Base-by-base conservation (phyloP, 2,329 filamentous ascomycete genomes). In the Claviceps pazoutovae region DNA sequence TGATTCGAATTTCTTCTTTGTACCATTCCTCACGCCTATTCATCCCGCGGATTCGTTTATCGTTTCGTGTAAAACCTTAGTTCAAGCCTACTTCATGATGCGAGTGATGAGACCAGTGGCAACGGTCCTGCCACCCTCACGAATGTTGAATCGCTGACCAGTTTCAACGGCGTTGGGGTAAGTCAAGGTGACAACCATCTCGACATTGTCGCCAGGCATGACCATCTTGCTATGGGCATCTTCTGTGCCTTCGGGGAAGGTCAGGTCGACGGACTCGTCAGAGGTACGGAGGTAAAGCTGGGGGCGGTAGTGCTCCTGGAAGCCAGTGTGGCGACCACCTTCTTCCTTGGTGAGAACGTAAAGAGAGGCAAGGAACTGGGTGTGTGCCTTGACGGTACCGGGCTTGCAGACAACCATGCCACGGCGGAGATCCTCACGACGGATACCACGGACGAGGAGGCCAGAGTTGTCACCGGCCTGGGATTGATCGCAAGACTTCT, bases 331-430 rank as follows among this genome's bases (percentile, higher is more conserved):
- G 62, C 93, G 88, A 64, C 93, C 93, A 75, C 93, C 93, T 72
- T 98, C 93, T 66, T 96, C 93, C 81, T 97, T 96, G 68, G 82
- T 90, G 62, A 98, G 79, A 59, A 97, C 89, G 74, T 98, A 98
- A 74, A 98, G 86, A 59, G 93, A 97, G 62, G 87, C 80, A 64
- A 98, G 75, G 80, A 97, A 96, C 74, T 95, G 85, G 66, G 79
- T 83, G 78, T 94, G 84, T 44, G 91, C 82, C 75, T 88, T 95
- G 70, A 86, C 82, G 62, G 78, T 80, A 63, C 88, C 88, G 47
- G 93, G 93, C 62, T 84, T 81, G 62, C 83, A 82, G 64, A 97
- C 76, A 61, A 97, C 88, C 93, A 98, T 97, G 67, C 93, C 93
- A 69, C 93, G 88, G 63, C 75, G 79, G 64, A 98, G 79, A 64